Base-by-base conservation (phyloP, 345 rosid genomes). In the Eucalyptus virginea region DNA sequence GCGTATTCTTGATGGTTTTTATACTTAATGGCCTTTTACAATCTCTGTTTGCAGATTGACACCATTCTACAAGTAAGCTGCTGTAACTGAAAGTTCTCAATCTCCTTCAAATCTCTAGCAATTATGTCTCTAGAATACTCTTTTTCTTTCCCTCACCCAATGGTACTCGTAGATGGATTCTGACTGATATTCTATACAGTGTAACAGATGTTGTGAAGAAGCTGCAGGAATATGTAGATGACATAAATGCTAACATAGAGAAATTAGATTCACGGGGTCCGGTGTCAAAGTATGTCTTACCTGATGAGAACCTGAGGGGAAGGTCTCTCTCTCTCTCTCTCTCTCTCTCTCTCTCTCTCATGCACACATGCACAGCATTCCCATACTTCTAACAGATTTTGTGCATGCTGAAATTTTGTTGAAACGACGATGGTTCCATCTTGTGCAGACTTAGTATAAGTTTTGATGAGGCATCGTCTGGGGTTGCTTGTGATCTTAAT, bases 401-500 rank as follows among this genome's bases (percentile, higher is more conserved):
- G 83, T 21, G 58, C 28, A 4, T 48, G 48, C 34, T 13, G 7
- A 48, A 69, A 48, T 34, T 69, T 48, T 37, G 85, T 88, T n/a
- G 72, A 87, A 60, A 23, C 6, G 51, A 7, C 3, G 0, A n/a
- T 67, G 47, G 28, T 67, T 67, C 40, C 23, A n/a, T 67, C 19
- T n/a, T 88, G 86, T 62, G 72, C 93, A 98, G 99, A 67, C 95
- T 97, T 58, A 89, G 95, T 30, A 44, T 98, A 91, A 95, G 94
- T 91, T 98, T 97, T 88, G 95, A 96, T 81, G 99, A 96, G 92
- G 94, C 96, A 62, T 92, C 40, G 23, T 90, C 97, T 88, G 99
- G 99, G 90, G 98, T 97, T 93, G 99, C 99, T 37, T 98, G 99
- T 92, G 87, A 96, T 89, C 99, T 98, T 49, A 95, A 96, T 87